Evolutionary conservation across 345 rosid species (phyloP), one percentile per base, ranked within the genome.

Genomic region (Theobroma cacao): DNA sequence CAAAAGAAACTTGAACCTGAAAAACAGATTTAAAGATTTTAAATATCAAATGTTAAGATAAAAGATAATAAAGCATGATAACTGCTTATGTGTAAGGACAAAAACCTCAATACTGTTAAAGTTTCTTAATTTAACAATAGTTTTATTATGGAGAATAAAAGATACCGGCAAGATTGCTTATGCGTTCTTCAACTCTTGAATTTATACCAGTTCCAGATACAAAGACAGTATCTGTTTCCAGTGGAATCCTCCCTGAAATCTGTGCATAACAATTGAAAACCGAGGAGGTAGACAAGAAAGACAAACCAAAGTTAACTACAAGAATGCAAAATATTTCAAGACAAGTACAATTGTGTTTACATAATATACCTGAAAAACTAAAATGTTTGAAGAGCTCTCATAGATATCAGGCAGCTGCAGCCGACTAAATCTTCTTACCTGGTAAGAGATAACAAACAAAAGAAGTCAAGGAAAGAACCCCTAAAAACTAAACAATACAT

Each of bases 291-390:
- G 48, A 58, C 50, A 17, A 76, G 10, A 28, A 43, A 74, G 59
- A 36, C 52, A 36, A 82, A 56, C 24, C 13, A 78, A 40, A 61
- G 58, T 33, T 80, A 73, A 72, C 38, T 52, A 20, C 28, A 74
- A 60, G 71, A 83, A 50, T 69, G 41, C 36, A 47, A 43, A 58
- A 52, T 22, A 24, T 50, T 79, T 63, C 43, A 69, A 75, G 65
- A 41, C 7, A 26, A 65, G 45, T 61, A 24, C 12, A 38, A 47
- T 47, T 13, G 33, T 34, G 78, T 50, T 31, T 64, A 24, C 56
- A 73, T 12, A 60, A 68, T 45, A 64, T 84, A 91, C 99, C 97
- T 95, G 99, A 81, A 91, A 92, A 81, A 91, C 91, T 87, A 90
- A 82, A 50, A 90, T 80, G 80, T 83, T 94, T 20, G 98, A 78